These are phyloP conservation scores for Colletotrichum destructivum DNA, from an alignment of 2,329 filamentous ascomycete species.

Conservation along the genomic window DNA sequence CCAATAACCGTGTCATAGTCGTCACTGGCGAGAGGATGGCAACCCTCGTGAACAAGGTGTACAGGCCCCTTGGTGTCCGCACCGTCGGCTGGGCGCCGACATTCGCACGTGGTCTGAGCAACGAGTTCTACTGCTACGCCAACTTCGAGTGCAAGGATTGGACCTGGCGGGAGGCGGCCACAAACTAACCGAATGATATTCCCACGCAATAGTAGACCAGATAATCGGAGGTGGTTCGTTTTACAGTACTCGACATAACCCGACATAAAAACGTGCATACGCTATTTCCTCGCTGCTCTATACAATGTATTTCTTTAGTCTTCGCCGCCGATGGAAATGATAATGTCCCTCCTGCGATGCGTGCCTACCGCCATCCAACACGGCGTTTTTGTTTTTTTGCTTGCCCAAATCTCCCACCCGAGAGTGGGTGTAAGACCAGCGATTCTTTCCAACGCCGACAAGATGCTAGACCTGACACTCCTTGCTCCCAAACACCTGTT, in stretches of 20 bases:
- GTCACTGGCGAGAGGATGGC: slow-evolving; percentile 87
- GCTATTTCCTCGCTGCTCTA: slow-evolving; percentile 35
- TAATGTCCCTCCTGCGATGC: neutral
- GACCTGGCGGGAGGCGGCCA: slow-evolving; percentile 54
- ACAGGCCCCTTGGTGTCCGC: slow-evolving; percentile 72
- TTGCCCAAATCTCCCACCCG: slow-evolving; percentile 9
- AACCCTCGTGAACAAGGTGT: slow-evolving; percentile 75
- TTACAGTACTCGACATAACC: neutral
- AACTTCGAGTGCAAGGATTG: slow-evolving; percentile 78
- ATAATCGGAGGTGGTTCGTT: neutral
- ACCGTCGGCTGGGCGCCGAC: slow-evolving; percentile 79
- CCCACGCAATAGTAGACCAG: neutral
- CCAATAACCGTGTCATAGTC: slow-evolving; percentile 67
- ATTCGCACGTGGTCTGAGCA: slow-evolving; percentile 82
- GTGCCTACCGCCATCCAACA: slow-evolving; percentile 19
- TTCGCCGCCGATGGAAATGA: slow-evolving; percentile 15
- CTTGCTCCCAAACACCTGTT: neutral
- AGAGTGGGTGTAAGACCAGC: slow-evolving; percentile 20
- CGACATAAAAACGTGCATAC: slow-evolving; percentile 18
- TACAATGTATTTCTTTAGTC: slow-evolving; percentile 21
- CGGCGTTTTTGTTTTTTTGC: slow-evolving; percentile 6
- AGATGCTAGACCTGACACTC: slow-evolving; percentile 29
- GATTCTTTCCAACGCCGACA: slow-evolving; percentile 40
- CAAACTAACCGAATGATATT: slow-evolving; percentile 11
- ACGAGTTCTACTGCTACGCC: slow-evolving; percentile 85